phyloP scores from a whole-genome alignment of 2,329 filamentous ascomycete genomes.

The Paraconiothyrium brasiliense region DNA sequence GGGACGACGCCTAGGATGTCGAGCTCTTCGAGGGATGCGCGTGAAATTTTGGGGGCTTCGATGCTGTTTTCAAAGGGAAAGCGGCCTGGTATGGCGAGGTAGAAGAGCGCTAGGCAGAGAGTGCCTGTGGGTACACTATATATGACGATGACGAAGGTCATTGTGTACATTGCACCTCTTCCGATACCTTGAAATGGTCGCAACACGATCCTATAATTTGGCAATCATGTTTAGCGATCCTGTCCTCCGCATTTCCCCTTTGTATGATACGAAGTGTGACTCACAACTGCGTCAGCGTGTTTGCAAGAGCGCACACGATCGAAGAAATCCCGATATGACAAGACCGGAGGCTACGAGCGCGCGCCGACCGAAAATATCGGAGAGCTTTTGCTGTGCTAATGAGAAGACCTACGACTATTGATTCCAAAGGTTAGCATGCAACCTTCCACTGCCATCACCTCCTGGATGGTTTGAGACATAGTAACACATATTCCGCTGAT shows the following conservation, averaged over 20 bases:
- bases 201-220: constrained; percentile 35
- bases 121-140: constrained; percentile 1
- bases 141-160: constrained; percentile 34
- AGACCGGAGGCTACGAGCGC: constrained; percentile 31
- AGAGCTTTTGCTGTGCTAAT: constrained; percentile 40
- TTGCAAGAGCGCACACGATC: constrained; percentile 41
- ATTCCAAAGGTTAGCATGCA: no score
- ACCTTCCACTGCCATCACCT: no score
- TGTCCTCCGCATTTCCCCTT: no score
- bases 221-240: neutral
- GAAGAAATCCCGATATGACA: constrained; percentile 39
- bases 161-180: constrained; percentile 38
- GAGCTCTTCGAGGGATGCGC: neutral
- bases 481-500: no score
- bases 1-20: constrained; percentile 11
- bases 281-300: constrained; percentile 40
- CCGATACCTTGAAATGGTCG: constrained; percentile 29
- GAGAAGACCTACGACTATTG: constrained; percentile 33
- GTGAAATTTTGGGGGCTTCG: neutral
- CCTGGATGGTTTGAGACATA: no score
- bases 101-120: neutral
- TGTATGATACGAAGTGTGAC: neutral
- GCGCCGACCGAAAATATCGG: constrained; percentile 46
- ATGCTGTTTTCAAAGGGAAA: constrained; percentile 12
- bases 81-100: constrained; percentile 9